Base-by-base conservation (phyloP, 352 stramenopile genomes). In the Phytophthora tentaculata region DNA sequence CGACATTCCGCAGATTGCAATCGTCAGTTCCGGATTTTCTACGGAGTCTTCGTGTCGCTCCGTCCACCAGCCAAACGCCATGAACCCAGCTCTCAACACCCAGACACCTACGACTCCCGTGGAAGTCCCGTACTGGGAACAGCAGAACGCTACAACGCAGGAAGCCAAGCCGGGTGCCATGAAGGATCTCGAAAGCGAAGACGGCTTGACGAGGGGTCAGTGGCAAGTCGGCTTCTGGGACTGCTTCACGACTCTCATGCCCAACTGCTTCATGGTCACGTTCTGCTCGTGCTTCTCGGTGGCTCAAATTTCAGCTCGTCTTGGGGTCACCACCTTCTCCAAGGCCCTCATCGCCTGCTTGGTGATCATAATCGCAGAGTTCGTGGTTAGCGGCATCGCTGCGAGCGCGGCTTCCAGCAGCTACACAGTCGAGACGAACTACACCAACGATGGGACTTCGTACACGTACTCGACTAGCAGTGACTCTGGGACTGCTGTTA, bases 251-350 rank as follows among this genome's bases (percentile, higher is more conserved):
- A 77, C 80, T 47, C 61, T 71, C 45, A 62, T 83, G 45, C 81
- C 81, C 43, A 89, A 89, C 48, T 76, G 81, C 61, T 69, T 75
- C 37, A 82, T 88, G 77, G 74, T 81, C 28, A 77, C 63, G 41
- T 84, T 62, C 60, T 90, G 77, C 50, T 73, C 81, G 12, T 88
- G 81, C 60, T 64, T 90, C 17, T 79, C 77, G 26, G 41, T 86
- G 28, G 75, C 81, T 3, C 77, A 88, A 50, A 84, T 86, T 55
- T 63, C 72, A 0, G 35, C 75, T 16, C 71, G 79, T 0, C 50
- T 90, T 32, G 77, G 75, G 0, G 61, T 90, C 8, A 39, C 66
- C 1, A 55, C 53, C 5, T 86, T 73, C 68, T 67, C 60, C 17
- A 71, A 64, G 23, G 57, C 69, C 44, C 56, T 73, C 22, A 53